These are phyloP conservation scores for Agroathelia rolfsii DNA, from an alignment of 1,284 basidiomycete genomes.

Conservation along the genomic window DNA sequence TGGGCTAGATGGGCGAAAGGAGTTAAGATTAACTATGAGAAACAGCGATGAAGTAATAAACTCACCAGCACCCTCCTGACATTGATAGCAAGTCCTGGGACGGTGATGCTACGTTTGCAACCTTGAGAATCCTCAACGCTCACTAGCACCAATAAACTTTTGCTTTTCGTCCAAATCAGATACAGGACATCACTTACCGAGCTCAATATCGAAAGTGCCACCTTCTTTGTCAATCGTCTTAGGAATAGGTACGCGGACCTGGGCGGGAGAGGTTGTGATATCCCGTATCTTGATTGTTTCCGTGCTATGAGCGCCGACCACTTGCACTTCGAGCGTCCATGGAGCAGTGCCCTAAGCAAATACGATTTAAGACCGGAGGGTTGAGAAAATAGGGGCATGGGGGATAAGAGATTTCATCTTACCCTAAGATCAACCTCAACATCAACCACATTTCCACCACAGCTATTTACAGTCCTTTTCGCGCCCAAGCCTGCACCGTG, in stretches of 20 bases:
- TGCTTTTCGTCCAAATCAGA: conserved; percentile 2
- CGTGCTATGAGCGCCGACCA: conserved; percentile 58
- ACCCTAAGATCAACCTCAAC: conserved; percentile 74
- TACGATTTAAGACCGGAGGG: conserved; percentile 2
- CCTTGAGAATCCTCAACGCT: conserved; percentile 85
- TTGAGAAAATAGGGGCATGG: too few species aligned
- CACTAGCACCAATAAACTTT: conserved; percentile 33
- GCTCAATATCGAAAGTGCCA: conserved; percentile 72
- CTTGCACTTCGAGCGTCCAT: conserved; percentile 76
- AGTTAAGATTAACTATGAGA: conserved; percentile 1
- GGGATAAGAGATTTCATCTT: too few species aligned
- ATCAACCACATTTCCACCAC: conserved; percentile 64
- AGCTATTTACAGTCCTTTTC: conserved; percentile 57
- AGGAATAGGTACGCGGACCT: conserved; percentile 59
- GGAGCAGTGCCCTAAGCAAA: conserved; percentile 73
- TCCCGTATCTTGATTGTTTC: conserved; percentile 47
- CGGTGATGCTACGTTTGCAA: conserved; percentile 72
- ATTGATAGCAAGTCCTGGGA: conserved; percentile 78
- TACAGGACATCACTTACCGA: conserved; percentile 41
- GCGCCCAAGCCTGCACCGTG: too few species aligned
- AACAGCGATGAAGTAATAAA: conserved; percentile 10
- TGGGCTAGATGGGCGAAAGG: conserved; percentile 46
- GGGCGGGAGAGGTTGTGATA: conserved; percentile 47
- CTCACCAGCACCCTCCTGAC: conserved; percentile 76
- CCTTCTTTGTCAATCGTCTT: conserved; percentile 58